Percentiles rank a stretch among this genome's conserved stretches.
Evolutionary conservation across 306 rosid species (phyloP).

Genomic region (Fragaria vesca): DNA sequence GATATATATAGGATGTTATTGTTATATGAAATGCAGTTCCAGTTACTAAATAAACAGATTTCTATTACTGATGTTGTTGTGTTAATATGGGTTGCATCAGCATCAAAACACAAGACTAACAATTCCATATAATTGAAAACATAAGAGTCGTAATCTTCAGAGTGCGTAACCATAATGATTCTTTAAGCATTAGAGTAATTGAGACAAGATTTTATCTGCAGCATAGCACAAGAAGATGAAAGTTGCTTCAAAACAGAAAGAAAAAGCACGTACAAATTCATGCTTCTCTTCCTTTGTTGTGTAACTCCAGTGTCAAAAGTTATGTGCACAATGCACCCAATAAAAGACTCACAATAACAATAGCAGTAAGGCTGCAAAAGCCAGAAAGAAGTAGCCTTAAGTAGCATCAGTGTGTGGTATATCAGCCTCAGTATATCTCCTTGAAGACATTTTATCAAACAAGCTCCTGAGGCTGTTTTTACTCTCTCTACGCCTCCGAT

Average conservation of each 20-base stretch:
- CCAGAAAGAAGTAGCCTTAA: slow-evolving; percentile 7
- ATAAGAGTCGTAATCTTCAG: not conserved
- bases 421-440: slow-evolving; percentile 40
- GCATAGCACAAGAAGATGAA: not conserved
- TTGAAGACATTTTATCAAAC: slow-evolving; percentile 56
- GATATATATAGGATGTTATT: not conserved
- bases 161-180: not conserved
- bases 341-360: not conserved
- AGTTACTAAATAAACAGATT: not conserved
- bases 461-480: slow-evolving; percentile 72
- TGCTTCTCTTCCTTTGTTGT: not conserved
- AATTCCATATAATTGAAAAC: not conserved
- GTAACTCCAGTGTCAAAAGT: not conserved
- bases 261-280: not conserved
- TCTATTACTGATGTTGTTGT: not conserved
- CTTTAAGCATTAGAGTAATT: not conserved
- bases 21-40: slow-evolving; percentile 1
- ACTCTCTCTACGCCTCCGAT: slow-evolving; percentile 50
- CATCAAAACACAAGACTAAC: not conserved
- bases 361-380: not conserved
- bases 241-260: not conserved
- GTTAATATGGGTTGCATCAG: not conserved
- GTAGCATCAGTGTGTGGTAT: slow-evolving; percentile 23
- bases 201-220: not conserved
- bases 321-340: not conserved